A percentile compares a stretch with the other conserved stretches of the same genome.
These are phyloP conservation scores for Acephala macrosclerotiorum DNA, from an alignment of 2,329 filamentous ascomycete species.

Conservation along the genomic window DNA sequence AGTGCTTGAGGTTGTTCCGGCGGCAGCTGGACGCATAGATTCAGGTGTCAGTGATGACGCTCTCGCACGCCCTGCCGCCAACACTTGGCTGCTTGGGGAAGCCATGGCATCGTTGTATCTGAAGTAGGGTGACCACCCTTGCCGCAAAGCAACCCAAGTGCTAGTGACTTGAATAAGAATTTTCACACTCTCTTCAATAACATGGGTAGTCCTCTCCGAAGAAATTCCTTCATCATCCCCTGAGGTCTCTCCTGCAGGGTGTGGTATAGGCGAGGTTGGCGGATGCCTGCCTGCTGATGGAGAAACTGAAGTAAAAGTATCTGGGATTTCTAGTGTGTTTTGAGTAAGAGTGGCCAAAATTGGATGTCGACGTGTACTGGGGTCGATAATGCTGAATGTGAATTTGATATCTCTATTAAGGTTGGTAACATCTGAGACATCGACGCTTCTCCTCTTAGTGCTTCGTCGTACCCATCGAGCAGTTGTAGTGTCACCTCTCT, in stretches of 20 bases:
- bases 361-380: conserved; percentile 73
- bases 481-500: conserved; percentile 64
- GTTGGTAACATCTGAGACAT: conserved; percentile 39
- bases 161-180: conserved; percentile 59
- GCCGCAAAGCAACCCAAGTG: conserved; percentile 58
- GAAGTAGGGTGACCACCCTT: conserved; percentile 52
- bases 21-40: conserved; percentile 25
- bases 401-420: conserved; percentile 60
- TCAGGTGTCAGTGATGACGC: conserved; percentile 41
- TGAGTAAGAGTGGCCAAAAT: conserved; percentile 74
- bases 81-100: conserved; percentile 19
- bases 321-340: conserved; percentile 71
- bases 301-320: conserved; percentile 68
- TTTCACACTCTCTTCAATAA: conserved; percentile 54
- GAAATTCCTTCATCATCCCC: conserved; percentile 34
- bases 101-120: conserved; percentile 43
- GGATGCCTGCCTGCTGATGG: conserved; percentile 57
- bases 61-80: conserved; percentile 28
- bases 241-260: conserved; percentile 24
- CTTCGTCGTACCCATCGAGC: conserved; percentile 72
- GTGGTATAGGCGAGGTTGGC: conserved; percentile 31
- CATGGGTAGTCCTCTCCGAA: conserved; percentile 45
- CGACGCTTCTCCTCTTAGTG: conserved; percentile 45
- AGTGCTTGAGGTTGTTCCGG: conserved; percentile 29
- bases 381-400: conserved; percentile 80